These are phyloP conservation scores for Neurospora pannonica DNA, from an alignment of 495 filamentous ascomycete species.

Conservation along the genomic window DNA sequence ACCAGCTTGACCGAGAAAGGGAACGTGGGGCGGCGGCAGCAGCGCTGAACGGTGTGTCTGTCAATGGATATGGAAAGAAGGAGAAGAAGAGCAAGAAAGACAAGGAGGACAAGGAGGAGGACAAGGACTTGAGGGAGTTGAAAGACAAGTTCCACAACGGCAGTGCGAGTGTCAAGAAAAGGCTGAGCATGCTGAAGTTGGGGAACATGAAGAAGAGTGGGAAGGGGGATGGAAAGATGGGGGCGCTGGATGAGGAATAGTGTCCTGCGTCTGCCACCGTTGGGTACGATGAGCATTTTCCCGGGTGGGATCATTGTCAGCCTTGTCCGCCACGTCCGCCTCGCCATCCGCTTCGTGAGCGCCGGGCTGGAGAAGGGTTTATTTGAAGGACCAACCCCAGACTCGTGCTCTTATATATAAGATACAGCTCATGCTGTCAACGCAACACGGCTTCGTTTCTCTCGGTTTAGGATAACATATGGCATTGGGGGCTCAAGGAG, in stretches of 20 bases:
- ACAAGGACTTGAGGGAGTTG: neutral
- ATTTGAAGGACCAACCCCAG: neutral
- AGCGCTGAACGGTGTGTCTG: slow-evolving; percentile 16
- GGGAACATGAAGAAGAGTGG: slow-evolving; percentile 50
- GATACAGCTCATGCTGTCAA: neutral
- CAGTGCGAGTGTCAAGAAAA: slow-evolving; percentile 49
- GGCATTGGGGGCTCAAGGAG: neutral
- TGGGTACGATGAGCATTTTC: neutral
- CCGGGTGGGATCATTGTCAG: neutral
- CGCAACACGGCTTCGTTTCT: neutral
- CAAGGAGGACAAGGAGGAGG: slow-evolving; percentile 23
- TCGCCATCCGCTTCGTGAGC: neutral
- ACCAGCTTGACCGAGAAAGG: slow-evolving; percentile 13
- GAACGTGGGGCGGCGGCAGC: slow-evolving; percentile 15
- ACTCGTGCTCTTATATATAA: neutral
- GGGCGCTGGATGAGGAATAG: slow-evolving; percentile 37
- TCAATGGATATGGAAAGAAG: slow-evolving; percentile 1
- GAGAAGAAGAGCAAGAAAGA: slow-evolving; percentile 2
- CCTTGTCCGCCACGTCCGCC: neutral
- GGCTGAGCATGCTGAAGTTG: slow-evolving; percentile 58
- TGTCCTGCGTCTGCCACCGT: neutral
- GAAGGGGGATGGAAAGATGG: slow-evolving; percentile 42
- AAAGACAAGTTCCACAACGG: neutral
- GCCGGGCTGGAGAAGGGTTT: neutral
- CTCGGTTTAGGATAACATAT: neutral